Base-by-base conservation (phyloP, 306 rosid species). In the Boehmeria nivea region DNA sequence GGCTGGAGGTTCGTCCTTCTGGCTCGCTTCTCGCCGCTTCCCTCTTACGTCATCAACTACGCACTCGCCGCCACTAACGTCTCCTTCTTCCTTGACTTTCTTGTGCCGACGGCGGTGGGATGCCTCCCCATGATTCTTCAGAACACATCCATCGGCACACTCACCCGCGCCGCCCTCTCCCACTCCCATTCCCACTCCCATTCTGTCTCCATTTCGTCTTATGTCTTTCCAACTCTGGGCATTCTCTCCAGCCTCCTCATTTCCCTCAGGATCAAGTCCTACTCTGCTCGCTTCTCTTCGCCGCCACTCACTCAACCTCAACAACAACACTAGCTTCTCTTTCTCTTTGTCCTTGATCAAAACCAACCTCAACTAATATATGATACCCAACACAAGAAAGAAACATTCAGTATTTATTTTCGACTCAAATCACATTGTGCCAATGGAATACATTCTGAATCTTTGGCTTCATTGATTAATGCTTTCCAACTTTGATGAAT, bases 1-100 rank as follows among this genome's bases (percentile, higher is more conserved):
- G 99, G 99, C 23, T 91, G 99, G 99, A 87, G n/a, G 69, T 87
- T 91, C 23, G 99, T 87, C 51, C 84, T 91, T 37, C 96, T 91
- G 22, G 99, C 99, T 10, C 93, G 99, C 19, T 91, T 91, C 84
- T 91, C 99, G 7, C 96, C 99, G 0, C 56, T 91, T 68, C 99
- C 99, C 1, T 91, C 96, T 6, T 91, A 87, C 42, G 66, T 91
- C 48, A 83, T 91, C 67, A 91, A 91, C 69, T 91, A 91, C 50
- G 87, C 96, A 15, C 81, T 91, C 6, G 99, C 96, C 31, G 99
- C 99, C 0, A 91, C 99, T 6, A 71, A 77, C 56, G 96, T 91
- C 25, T 54, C 82, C 53, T 91, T 87, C 72, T 16, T 91, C 18
- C 50, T 87, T 59, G 96, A 87, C 68, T 91, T 91, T 72, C 81